phyloP scores from a whole-genome alignment of 1,139 yeast genomes.

The Yamadazyma songkhlaensis region DNA sequence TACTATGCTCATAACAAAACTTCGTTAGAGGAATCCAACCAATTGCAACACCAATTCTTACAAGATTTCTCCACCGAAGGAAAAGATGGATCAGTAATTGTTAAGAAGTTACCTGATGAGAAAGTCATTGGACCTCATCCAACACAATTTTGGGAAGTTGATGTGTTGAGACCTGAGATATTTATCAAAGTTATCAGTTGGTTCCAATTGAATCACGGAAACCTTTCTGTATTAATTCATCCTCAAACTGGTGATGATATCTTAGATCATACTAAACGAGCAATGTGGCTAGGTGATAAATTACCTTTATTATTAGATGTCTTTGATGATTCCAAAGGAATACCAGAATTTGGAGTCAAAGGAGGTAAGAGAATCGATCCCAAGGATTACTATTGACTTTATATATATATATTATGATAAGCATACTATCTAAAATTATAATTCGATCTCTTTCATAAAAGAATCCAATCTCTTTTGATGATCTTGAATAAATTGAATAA shows the following conservation, averaged over 20 bases:
- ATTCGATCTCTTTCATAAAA: slow-evolving; percentile 38
- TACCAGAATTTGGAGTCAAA: slow-evolving; percentile 27
- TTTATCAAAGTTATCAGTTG: slow-evolving; percentile 27
- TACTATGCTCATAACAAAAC: slow-evolving; percentile 21
- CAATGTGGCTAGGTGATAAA: slow-evolving; percentile 30
- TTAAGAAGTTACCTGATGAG: slow-evolving; percentile 26
- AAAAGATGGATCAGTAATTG: slow-evolving; percentile 27
- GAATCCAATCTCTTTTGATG: slow-evolving; percentile 59
- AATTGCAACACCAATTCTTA: slow-evolving; percentile 21
- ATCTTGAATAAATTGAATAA: slow-evolving; percentile 58
- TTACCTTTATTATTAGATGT: slow-evolving; percentile 21
- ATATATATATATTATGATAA: neutral
- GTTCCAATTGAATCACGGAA: slow-evolving; percentile 31
- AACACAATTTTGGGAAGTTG: slow-evolving; percentile 35
- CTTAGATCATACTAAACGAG: slow-evolving; percentile 25
- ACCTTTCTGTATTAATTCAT: slow-evolving; percentile 28
- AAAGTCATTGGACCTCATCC: slow-evolving; percentile 30
- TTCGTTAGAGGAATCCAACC: slow-evolving; percentile 22
- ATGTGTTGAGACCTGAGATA: slow-evolving; percentile 29
- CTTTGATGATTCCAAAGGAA: slow-evolving; percentile 15
- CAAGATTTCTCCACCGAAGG: slow-evolving; percentile 24
- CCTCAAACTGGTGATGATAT: slow-evolving; percentile 33
- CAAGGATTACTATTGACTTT: slow-evolving; percentile 11
- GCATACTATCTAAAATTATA: slow-evolving; percentile 6
- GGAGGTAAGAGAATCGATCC: slow-evolving; percentile 19